Evolutionary conservation across 306 rosid genomes (phyloP).

Genomic region (Herpetospermum pedunculosum): DNA sequence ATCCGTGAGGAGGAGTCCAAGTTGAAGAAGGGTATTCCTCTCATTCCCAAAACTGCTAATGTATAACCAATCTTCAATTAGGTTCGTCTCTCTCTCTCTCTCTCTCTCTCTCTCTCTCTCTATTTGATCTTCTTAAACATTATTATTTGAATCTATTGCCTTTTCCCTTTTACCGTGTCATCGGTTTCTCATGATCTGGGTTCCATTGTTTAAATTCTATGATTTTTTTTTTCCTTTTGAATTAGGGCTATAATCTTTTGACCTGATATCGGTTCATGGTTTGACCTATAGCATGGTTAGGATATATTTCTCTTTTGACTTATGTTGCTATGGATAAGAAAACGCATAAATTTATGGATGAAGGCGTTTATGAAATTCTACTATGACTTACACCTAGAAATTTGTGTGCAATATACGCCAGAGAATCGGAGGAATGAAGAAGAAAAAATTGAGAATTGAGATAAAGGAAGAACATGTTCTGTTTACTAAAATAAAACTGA

Average conservation of each 20-base stretch:
- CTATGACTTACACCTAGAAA: background rate
- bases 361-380: background rate
- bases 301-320: background rate
- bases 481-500: background rate
- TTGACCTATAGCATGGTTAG: background rate
- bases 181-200: background rate
- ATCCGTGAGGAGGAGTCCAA: constrained; percentile 46
- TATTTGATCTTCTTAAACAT: background rate
- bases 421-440: background rate
- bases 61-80: constrained; percentile 17
- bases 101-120: background rate
- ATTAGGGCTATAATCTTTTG: background rate
- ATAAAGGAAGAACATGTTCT: background rate
- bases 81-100: constrained; percentile 2
- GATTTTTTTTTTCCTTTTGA: background rate
- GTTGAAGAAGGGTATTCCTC: constrained; percentile 37
- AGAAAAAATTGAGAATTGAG: background rate
- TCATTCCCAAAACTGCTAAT: constrained; percentile 72
- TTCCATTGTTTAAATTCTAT: background rate
- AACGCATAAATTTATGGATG: background rate
- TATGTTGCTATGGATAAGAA: background rate
- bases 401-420: background rate
- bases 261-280: background rate
- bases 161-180: background rate
- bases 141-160: background rate